Evolutionary conservation across 306 rosid genomes (phyloP).

Genomic region (Benincasa hispida): DNA sequence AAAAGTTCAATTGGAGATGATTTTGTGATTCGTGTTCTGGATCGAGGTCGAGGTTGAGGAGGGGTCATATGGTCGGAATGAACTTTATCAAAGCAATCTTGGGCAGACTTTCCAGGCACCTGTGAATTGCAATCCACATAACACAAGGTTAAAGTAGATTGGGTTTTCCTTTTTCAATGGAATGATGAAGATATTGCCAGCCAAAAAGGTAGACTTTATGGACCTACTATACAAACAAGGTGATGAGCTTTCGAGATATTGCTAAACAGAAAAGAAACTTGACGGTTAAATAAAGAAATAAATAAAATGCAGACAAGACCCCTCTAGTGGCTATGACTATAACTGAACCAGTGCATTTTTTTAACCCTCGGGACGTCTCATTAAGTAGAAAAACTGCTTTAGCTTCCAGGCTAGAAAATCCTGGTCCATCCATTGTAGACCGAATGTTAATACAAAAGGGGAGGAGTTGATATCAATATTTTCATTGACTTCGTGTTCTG

Average conservation of each 20-base stretch:
- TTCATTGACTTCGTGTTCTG: neutral
- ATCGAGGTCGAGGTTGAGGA: conserved; percentile 39
- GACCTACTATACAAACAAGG: neutral
- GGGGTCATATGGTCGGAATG: conserved; percentile 53
- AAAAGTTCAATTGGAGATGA: conserved; percentile 32
- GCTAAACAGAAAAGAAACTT: neutral
- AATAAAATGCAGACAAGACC: neutral
- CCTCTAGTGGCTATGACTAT: neutral
- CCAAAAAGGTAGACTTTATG: neutral
- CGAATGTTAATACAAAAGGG: neutral
- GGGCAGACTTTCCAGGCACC: conserved; percentile 89
- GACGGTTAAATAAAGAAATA: neutral
- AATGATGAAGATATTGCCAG: neutral
- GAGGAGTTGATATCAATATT: neutral
- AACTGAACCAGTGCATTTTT: neutral
- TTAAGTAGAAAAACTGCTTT: neutral
- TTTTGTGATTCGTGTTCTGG: conserved; percentile 37
- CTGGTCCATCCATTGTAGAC: neutral
- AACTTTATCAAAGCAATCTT: conserved; percentile 81
- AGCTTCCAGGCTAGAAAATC: neutral
- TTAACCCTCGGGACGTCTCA: neutral
- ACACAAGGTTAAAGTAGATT: neutral
- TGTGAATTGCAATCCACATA: conserved; percentile 21
- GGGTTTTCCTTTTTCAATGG: neutral
- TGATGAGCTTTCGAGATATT: neutral